phyloP scores from a whole-genome alignment of 345 rosid species.

The Erucastrum elatum region DNA sequence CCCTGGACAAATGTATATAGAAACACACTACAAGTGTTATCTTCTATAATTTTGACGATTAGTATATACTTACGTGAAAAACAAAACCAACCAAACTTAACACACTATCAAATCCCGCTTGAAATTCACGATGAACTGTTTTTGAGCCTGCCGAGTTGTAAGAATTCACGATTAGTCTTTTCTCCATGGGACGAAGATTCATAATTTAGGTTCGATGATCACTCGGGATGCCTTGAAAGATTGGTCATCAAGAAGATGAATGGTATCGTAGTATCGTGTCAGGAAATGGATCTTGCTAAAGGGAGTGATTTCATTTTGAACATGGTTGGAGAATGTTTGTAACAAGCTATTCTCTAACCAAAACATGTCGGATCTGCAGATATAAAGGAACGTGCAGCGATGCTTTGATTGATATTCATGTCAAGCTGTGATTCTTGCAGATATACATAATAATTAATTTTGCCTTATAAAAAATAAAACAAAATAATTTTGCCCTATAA shows the following conservation, averaged over 20 bases:
- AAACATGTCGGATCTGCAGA: conserved; percentile 7
- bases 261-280: background rate
- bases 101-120: background rate
- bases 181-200: background rate
- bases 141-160: background rate
- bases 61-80: no score
- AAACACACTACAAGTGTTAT: background rate
- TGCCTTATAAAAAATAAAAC: no score
- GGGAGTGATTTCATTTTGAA: no score
- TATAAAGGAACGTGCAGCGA: conserved; percentile 5
- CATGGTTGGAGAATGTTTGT: conserved; percentile 18
- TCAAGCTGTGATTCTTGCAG: conserved; percentile 26
- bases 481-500: no score
- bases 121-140: background rate
- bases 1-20: background rate
- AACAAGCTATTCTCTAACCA: conserved; percentile 19
- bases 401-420: conserved; percentile 35
- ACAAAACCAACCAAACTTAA: background rate
- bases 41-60: background rate
- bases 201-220: background rate
- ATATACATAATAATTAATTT: background rate
- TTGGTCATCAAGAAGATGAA: background rate
- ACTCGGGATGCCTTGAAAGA: background rate
- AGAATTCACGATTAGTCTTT: no score
- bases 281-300: conserved; percentile 28